A percentile compares a stretch with the other conserved stretches of the same genome.
Evolutionary conservation across 495 filamentous ascomycete species (phyloP).

Genomic region (Astrothelium subdiscretum): DNA sequence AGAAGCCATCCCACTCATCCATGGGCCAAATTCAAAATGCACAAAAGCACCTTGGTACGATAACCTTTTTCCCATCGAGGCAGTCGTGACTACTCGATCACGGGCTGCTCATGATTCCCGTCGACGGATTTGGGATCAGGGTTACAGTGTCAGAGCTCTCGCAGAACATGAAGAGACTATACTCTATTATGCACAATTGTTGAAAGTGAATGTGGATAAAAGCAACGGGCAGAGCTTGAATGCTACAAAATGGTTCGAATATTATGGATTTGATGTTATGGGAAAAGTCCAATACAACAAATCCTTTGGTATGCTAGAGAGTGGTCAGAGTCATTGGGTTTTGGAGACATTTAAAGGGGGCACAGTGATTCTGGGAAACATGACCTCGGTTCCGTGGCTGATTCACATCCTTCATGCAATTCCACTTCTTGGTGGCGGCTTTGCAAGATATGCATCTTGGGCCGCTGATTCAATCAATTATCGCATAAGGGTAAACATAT

Average conservation of each 20-base stretch:
- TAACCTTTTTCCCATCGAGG: slow-evolving; percentile 19
- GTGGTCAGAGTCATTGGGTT: slow-evolving; percentile 14
- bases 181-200: slow-evolving; percentile 14
- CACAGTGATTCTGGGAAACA: slow-evolving; percentile 7
- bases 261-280: slow-evolving; percentile 29
- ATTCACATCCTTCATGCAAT: slow-evolving; percentile 6
- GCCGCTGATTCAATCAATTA: background rate
- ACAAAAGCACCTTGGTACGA: slow-evolving; percentile 36
- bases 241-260: slow-evolving; percentile 27
- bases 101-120: slow-evolving; percentile 26
- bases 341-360: slow-evolving; percentile 12
- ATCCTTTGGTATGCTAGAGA: slow-evolving; percentile 22
- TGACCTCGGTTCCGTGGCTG: slow-evolving; percentile 8
- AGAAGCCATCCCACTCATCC: slow-evolving; percentile 24
- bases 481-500: background rate
- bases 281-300: slow-evolving; percentile 27
- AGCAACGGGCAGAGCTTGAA: slow-evolving; percentile 20
- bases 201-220: slow-evolving; percentile 18
- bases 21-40: slow-evolving; percentile 23
- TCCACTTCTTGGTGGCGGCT: slow-evolving; percentile 5
- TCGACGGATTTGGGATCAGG: slow-evolving; percentile 34
- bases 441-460: background rate
- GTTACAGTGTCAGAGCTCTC: slow-evolving; percentile 19
- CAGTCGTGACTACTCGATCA: slow-evolving; percentile 30
- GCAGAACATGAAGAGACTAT: slow-evolving; percentile 28